A percentile compares a stretch with the other conserved stretches of the same genome.
These are phyloP conservation scores for Populus davidiana DNA, from an alignment of 345 rosid genomes.

Conservation along the genomic window DNA sequence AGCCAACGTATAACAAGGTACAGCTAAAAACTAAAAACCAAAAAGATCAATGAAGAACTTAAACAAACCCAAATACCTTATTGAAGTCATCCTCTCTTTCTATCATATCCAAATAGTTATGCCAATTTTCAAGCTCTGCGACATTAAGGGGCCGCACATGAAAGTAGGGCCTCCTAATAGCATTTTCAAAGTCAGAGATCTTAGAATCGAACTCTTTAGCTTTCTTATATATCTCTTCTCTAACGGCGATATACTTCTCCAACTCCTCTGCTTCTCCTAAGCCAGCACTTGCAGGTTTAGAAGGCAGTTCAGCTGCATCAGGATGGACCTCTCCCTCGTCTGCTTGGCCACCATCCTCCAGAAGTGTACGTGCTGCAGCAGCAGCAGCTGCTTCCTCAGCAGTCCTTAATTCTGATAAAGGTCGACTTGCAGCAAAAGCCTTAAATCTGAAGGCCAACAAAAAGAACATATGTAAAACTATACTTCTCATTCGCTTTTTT, in stretches of 20 bases:
- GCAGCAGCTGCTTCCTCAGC: constrained; percentile 61
- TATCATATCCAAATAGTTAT: constrained; percentile 73
- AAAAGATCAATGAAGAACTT: constrained; percentile 29
- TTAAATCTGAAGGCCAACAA: constrained; percentile 57
- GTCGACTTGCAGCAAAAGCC: constrained; percentile 71
- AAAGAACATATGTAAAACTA: neutral
- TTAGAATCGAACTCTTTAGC: constrained; percentile 93
- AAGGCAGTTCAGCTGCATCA: constrained; percentile 52
- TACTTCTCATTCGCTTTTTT: neutral
- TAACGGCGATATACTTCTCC: constrained; percentile 74
- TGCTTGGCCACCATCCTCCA: constrained; percentile 44
- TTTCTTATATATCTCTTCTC: constrained; percentile 90
- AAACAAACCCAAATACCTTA: constrained; percentile 68
- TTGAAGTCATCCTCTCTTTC: constrained; percentile 81
- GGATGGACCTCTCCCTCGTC: constrained; percentile 56
- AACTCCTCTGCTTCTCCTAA: constrained; percentile 82
- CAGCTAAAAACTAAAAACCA: constrained; percentile 63
- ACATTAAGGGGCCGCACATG: constrained; percentile 88
- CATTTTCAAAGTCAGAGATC: constrained; percentile 90
- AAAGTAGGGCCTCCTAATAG: constrained; percentile 96
- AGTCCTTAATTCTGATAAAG: constrained; percentile 75
- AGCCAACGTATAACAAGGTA: constrained; percentile 56
- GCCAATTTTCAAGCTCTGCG: constrained; percentile 97
- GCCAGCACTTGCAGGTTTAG: constrained; percentile 63
- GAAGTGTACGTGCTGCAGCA: constrained; percentile 27